These are phyloP conservation scores for Solanum neorickii DNA, from an alignment of 257 asterid genomes.

Conservation along the genomic window DNA sequence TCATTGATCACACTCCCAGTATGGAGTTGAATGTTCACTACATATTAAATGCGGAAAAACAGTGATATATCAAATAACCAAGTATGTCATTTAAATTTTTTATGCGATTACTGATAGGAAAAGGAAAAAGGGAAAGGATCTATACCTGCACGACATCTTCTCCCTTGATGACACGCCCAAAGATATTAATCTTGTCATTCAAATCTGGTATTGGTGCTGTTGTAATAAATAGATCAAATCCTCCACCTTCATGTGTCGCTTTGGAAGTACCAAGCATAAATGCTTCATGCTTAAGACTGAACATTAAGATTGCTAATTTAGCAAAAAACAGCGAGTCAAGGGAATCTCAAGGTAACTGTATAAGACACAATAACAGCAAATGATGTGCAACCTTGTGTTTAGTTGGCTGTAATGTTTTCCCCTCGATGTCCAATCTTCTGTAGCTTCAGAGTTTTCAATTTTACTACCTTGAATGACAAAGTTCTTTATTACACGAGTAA, in stretches of 20 bases:
- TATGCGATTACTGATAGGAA: background rate
- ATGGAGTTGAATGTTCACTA: background rate
- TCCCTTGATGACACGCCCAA: conserved; percentile 89
- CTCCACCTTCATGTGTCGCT: conserved; percentile 45
- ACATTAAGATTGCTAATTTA: background rate
- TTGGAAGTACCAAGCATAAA: conserved; percentile 95
- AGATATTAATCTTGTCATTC: conserved; percentile 63
- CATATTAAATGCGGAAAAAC: background rate
- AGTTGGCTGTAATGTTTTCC: conserved; percentile 84
- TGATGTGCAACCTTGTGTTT: conserved; percentile 48
- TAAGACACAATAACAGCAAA: background rate
- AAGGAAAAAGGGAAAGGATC: background rate
- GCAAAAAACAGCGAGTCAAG: background rate
- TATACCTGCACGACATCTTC: conserved; percentile 93
- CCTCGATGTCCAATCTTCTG: conserved; percentile 81
- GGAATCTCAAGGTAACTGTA: background rate
- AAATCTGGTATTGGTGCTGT: conserved; percentile 88
- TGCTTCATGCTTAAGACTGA: conserved; percentile 79
- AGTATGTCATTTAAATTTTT: background rate
- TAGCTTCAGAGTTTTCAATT: conserved; percentile 45
- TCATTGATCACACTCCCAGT: background rate
- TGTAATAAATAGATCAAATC: conserved; percentile 76
- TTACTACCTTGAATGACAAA: conserved; percentile 85
- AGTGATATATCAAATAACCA: background rate
- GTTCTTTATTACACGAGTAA: conserved; percentile 76